Base-by-base conservation (phyloP, 805 yeast genomes). In the Jamesozyma piceae region DNA sequence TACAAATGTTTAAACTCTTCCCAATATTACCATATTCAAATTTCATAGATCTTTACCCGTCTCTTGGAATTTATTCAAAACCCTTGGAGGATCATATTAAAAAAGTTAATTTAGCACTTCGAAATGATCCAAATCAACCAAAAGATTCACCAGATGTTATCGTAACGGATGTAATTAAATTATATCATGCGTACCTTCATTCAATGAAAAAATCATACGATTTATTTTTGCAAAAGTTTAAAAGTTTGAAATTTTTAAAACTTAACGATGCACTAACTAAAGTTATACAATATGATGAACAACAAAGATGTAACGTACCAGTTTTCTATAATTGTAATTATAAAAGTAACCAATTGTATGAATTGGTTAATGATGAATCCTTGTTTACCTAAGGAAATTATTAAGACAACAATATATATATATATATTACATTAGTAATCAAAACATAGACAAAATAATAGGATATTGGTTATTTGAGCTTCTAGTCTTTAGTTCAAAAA, bases 21-120 rank as follows among this genome's bases (percentile, higher is more conserved):
- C 54, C 62, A 21, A 58, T 67, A 1, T 48, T 61, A 17, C 72
- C 72, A 4, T 62, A 67, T 43, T 57, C 68, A 4, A 62, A 58
- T 35, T 58, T 63, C 14, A 51, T 65, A 35, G 69, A 63, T 34
- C 46, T 42, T 18, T 55, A 51, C 39, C 71, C 72, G 9, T 50
- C 67, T 2, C 63, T 66, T n/a, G 62, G 62, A 19, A 64, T 56
- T 19, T 57, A 63, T 19, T 51, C 62, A 2, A 61, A 54, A 32
- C 55, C 60, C 14, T 43, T 64, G 11, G 48, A 51, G 3, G 46
- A 50, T 2, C 57, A 58, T 38, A 53, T 59, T 1, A 37, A 42
- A 2, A 50, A 53, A 17, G 52, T 59, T 24, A 67, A 66, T 38
- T 42, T 41, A 5, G 35, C 54, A 3, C 41, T 52, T 3, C 31